Conservation (phyloP, 345 rosid genomes). For the Gossypium longicalyx region DNA sequence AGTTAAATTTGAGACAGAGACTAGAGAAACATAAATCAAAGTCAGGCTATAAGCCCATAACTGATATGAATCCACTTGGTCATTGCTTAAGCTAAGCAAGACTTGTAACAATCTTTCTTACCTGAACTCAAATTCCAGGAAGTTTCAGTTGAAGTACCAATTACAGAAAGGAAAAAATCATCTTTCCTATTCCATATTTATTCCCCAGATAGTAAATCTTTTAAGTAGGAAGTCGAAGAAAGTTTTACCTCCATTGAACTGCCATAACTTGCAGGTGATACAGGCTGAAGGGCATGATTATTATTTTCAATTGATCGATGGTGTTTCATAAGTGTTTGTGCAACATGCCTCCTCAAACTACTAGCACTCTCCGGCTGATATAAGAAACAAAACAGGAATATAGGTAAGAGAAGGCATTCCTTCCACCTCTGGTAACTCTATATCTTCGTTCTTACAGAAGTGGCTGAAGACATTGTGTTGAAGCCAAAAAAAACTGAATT, state of each 20-base stretch:
- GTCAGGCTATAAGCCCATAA: not conserved
- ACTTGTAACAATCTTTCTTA: not conserved
- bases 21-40: not conserved
- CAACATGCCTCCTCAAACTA: slow-evolving; percentile 82
- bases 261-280: slow-evolving; percentile 86
- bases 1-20: not conserved
- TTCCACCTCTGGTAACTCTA: not conserved
- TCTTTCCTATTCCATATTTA: not conserved
- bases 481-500: not conserved
- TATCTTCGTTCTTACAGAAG: not conserved
- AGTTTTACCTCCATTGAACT: slow-evolving; percentile 78
- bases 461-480: not conserved
- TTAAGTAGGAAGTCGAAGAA: not conserved
- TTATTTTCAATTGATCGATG: slow-evolving; percentile 63
- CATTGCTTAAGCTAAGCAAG: not conserved
- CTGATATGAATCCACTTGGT: not conserved
- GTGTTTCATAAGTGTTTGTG: slow-evolving; percentile 74
- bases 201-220: not conserved
- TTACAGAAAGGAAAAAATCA: not conserved
- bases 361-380: slow-evolving; percentile 86
- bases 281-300: slow-evolving; percentile 67
- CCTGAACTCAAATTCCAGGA: slow-evolving; percentile 2
- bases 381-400: slow-evolving; percentile 23
- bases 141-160: not conserved
- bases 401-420: slow-evolving; percentile 21